Conservation (phyloP, 768 basidiomycete species). For the Infundibulicybe gibba region DNA sequence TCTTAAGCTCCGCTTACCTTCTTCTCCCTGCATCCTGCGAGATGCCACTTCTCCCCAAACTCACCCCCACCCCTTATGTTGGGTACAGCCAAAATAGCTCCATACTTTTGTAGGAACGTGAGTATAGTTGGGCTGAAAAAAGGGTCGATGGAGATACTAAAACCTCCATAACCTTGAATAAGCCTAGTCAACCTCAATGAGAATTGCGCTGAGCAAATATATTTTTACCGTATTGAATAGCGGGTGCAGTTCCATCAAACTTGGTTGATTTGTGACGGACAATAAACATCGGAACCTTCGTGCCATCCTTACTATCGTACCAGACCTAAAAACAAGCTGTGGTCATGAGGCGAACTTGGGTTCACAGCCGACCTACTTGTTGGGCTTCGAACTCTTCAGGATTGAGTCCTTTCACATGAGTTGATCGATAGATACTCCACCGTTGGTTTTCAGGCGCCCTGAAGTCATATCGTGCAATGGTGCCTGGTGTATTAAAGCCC, state of each 20-base stretch:
- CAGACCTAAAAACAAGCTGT: conserved; percentile 47
- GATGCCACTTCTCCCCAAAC: conserved; percentile 86
- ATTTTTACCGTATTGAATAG: conserved; percentile 65
- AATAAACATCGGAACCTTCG: conserved; percentile 82
- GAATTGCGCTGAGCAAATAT: too few species aligned
- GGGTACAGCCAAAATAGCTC: conserved; percentile 57
- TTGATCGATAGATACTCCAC: conserved; percentile 58
- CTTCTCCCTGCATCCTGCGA: conserved; percentile 62
- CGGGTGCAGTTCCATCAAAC: conserved; percentile 73
- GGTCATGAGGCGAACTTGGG: neutral
- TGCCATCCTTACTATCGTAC: conserved; percentile 78
- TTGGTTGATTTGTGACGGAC: conserved; percentile 69
- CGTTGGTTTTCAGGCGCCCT: conserved; percentile 40
- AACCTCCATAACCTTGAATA: conserved; percentile 73
- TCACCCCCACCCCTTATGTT: conserved; percentile 70
- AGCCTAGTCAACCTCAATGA: neutral
- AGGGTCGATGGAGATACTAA: conserved; percentile 66
- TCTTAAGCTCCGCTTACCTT: conserved; percentile 44
- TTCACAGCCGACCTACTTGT: conserved; percentile 38
- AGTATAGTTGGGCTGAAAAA: conserved; percentile 70
- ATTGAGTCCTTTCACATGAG: conserved; percentile 55
- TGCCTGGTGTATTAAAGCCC: conserved; percentile 72
- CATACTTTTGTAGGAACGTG: conserved; percentile 70
- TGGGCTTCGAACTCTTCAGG: conserved; percentile 65
- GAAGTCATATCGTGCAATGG: conserved; percentile 63